A percentile compares a stretch with the other conserved stretches of the same genome.
Evolutionary conservation across 225 moss, liverwort and hornwort genomes (phyloP).

Genomic region (Marchantia paleacea): DNA sequence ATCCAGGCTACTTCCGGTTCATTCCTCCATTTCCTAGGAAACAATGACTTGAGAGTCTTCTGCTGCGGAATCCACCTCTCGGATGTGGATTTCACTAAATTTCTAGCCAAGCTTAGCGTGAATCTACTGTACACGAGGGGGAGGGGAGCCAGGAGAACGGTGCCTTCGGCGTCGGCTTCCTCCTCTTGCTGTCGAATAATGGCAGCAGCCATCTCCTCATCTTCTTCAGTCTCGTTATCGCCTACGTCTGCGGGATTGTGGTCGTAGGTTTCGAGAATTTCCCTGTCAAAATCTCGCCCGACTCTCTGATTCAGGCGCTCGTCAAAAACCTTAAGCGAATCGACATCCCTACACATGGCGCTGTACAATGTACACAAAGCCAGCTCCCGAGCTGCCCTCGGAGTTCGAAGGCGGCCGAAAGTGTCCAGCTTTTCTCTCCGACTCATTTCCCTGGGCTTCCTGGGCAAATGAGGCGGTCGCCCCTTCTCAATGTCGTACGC

Average conservation of each 20-base stretch:
- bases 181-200: slow-evolving; percentile 24
- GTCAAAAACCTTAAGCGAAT: slow-evolving; percentile 18
- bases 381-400: slow-evolving; percentile 30
- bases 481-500: slow-evolving; percentile 7
- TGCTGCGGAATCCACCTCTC: slow-evolving; percentile 61
- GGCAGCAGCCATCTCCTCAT: slow-evolving; percentile 17
- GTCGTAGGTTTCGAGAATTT: slow-evolving; percentile 18
- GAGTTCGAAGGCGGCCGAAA: slow-evolving; percentile 15
- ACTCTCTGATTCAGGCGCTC: slow-evolving; percentile 31
- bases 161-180: slow-evolving; percentile 25
- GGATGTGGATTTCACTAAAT: slow-evolving; percentile 47
- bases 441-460: slow-evolving; percentile 18
- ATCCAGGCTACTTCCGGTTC: slow-evolving; percentile 53
- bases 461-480: neutral
- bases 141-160: slow-evolving; percentile 24
- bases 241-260: slow-evolving; percentile 26
- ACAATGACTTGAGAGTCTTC: slow-evolving; percentile 53
- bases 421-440: slow-evolving; percentile 13
- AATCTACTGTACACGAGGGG: slow-evolving; percentile 29
- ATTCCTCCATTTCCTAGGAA: slow-evolving; percentile 65
- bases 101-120: slow-evolving; percentile 40
- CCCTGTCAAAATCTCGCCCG: slow-evolving; percentile 25
- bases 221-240: slow-evolving; percentile 25
- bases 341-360: slow-evolving; percentile 13
- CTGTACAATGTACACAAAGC: slow-evolving; percentile 27